phyloP scores from a whole-genome alignment of 177 flowering plant genomes.

The Vitis hybrid region DNA sequence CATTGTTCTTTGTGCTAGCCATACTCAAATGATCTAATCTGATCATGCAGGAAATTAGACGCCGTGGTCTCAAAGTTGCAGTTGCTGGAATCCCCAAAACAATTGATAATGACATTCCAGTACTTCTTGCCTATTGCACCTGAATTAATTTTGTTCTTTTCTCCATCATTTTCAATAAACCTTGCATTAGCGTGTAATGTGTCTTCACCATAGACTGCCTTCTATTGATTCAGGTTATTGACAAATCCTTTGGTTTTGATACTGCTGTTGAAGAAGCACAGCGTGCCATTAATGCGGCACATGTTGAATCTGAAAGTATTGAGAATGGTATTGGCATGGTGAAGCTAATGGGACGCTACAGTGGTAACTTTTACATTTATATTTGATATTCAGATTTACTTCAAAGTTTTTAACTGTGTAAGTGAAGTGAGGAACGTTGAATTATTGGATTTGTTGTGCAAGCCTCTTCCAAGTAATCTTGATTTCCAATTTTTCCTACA shows the following conservation, averaged over 20 bases:
- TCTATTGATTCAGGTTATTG: slow-evolving; percentile 49
- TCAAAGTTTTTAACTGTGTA: not conserved
- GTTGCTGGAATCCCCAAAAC: slow-evolving; percentile 76
- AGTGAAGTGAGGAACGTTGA: not conserved
- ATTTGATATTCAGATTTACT: not conserved
- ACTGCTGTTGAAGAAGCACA: slow-evolving; percentile 79
- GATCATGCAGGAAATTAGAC: slow-evolving; percentile 54
- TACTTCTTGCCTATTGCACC: slow-evolving; percentile 19
- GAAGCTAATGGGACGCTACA: slow-evolving; percentile 67
- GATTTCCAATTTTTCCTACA: not conserved
- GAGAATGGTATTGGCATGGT: slow-evolving; percentile 71
- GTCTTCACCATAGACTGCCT: not conserved
- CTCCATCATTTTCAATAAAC: too few species aligned
- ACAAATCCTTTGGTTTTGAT: slow-evolving; percentile 73
- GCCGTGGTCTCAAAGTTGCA: slow-evolving; percentile 64
- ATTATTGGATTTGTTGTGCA: not conserved
- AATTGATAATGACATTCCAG: slow-evolving; percentile 75
- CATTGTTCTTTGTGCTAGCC: not conserved
- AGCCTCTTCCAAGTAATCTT: not conserved
- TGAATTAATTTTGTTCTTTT: not conserved
- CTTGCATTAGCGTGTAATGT: not conserved
- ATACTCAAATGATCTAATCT: not conserved
- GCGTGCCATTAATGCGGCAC: slow-evolving; percentile 74
- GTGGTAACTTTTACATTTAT: slow-evolving; percentile 38
- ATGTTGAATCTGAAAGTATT: slow-evolving; percentile 63